phyloP scores from a whole-genome alignment of 176 grass and related monocot species.

The Oryza brachyantha region DNA sequence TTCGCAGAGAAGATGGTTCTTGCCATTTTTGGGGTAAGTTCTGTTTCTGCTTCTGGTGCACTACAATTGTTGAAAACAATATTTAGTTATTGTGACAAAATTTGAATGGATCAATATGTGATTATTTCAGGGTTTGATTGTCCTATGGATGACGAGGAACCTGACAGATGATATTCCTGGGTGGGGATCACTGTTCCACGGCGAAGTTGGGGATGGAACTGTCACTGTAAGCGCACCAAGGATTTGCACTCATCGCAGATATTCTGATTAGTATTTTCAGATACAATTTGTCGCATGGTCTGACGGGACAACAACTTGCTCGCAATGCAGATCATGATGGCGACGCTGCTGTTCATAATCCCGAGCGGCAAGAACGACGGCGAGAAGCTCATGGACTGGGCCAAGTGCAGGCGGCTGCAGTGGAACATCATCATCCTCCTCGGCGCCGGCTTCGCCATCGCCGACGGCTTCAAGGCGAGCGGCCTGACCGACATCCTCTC shows the following conservation, averaged over 20 bases:
- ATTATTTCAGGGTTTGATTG: constrained; percentile 58
- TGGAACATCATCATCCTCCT: constrained; percentile 90
- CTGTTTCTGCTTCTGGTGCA: background rate
- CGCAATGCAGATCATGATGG: constrained; percentile 72
- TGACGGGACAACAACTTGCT: background rate
- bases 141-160: constrained; percentile 86
- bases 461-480: constrained; percentile 65
- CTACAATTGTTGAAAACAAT: background rate
- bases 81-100: background rate
- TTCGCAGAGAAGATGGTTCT: constrained; percentile 97
- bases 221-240: constrained; percentile 64
- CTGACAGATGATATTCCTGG: constrained; percentile 76
- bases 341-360: constrained; percentile 84
- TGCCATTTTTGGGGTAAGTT: constrained; percentile 70
- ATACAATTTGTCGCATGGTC: background rate
- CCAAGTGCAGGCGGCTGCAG: constrained; percentile 81
- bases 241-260: background rate
- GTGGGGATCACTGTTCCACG: constrained; percentile 81
- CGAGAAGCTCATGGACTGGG: constrained; percentile 95
- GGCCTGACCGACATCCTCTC: constrained; percentile 63
- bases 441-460: constrained; percentile 84
- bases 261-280: background rate
- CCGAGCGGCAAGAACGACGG: constrained; percentile 59
- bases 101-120: constrained; percentile 32
- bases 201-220: constrained; percentile 73